phyloP scores from a whole-genome alignment of 2,329 filamentous ascomycete species.

The Diaporthe ampelina region DNA sequence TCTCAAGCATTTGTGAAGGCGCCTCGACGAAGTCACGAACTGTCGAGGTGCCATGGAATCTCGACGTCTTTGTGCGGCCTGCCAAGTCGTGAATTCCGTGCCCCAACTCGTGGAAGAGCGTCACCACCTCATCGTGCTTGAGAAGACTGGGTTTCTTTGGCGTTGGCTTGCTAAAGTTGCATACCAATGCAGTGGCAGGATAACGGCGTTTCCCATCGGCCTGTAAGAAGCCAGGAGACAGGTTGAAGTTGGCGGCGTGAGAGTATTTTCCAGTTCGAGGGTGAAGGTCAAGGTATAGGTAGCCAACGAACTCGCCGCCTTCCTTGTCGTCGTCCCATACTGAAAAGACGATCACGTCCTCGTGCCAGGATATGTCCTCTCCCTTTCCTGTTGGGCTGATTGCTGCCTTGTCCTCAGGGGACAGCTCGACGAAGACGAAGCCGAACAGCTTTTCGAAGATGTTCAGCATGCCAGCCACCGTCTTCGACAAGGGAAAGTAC shows the following conservation, averaged over 20 bases:
- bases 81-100: constrained; percentile 79
- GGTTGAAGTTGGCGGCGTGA: constrained; percentile 87
- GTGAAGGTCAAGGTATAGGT: constrained; percentile 86
- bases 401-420: constrained; percentile 73
- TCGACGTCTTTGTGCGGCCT: constrained; percentile 72
- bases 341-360: constrained; percentile 85
- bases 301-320: constrained; percentile 81
- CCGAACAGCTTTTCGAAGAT: constrained; percentile 90
- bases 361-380: constrained; percentile 83
- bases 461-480: constrained; percentile 82
- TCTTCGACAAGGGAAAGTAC: constrained; percentile 84
- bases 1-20: constrained; percentile 80
- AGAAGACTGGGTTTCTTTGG: constrained; percentile 82
- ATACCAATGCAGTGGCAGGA: constrained; percentile 84
- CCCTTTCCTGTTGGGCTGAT: constrained; percentile 77
- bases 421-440: constrained; percentile 81
- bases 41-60: constrained; percentile 77
- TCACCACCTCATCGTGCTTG: constrained; percentile 87
- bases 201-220: constrained; percentile 78
- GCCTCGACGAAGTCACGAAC: constrained; percentile 80
- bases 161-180: constrained; percentile 88
- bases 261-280: constrained; percentile 87
- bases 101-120: constrained; percentile 83
- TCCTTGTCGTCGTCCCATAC: constrained; percentile 84
- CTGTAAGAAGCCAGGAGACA: constrained; percentile 79